Percentiles rank a stretch among this genome's conserved stretches.
Conservation (phyloP, 192 early-diverging fungal genomes). For the Bifiguratus adelaidae region DNA sequence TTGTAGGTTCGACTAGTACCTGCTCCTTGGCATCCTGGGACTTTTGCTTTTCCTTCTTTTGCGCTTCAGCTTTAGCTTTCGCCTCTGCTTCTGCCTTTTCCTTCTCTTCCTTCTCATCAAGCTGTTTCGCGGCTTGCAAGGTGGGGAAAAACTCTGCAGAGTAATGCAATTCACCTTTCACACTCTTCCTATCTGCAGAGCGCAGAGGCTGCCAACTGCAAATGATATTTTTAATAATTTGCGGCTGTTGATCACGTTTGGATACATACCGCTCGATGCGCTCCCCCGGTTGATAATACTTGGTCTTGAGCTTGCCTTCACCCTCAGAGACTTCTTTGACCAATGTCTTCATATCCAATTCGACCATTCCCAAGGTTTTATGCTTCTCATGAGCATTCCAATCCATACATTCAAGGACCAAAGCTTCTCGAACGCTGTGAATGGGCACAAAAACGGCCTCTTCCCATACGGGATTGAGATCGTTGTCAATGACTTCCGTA, state of each 20-base stretch:
- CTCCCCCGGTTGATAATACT: conserved; percentile 9
- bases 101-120: conserved; percentile 3
- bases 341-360: conserved; percentile 6
- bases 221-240: not conserved
- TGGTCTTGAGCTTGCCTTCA: conserved; percentile 9
- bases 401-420: conserved; percentile 65
- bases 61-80: not conserved
- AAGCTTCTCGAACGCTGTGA: conserved; percentile 51
- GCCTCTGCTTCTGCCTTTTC: conserved; percentile 6
- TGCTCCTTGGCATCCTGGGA: conserved; percentile 8
- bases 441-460: conserved; percentile 69
- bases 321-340: conserved; percentile 3
- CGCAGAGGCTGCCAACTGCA: conserved; percentile 9
- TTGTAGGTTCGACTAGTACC: conserved; percentile 2
- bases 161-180: conserved; percentile 23
- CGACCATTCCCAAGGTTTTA: conserved; percentile 53
- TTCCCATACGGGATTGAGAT: conserved; percentile 73
- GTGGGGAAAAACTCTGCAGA: conserved; percentile 23
- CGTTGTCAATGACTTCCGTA: conserved; percentile 60
- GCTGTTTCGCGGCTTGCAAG: conserved; percentile 9
- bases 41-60: not conserved
- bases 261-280: conserved; percentile 13
- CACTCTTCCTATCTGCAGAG: conserved; percentile 14
- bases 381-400: conserved; percentile 66
- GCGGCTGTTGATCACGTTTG: not conserved